Evolutionary conservation across 331 rosid genomes (phyloP).

Genomic region (Prunus yedoensis): DNA sequence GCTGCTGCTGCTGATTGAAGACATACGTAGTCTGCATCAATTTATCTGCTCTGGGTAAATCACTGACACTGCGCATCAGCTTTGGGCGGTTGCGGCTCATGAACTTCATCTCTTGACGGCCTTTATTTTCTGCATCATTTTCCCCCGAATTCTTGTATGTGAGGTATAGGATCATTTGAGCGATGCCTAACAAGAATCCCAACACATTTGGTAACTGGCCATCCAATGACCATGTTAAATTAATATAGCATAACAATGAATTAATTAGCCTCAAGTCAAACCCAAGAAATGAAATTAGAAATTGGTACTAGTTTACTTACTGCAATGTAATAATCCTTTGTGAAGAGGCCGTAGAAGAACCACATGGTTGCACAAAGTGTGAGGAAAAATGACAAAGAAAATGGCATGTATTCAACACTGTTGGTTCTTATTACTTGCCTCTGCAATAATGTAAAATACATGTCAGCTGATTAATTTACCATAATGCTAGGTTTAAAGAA

Average conservation of each 20-base stretch:
- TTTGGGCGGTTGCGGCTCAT: background rate
- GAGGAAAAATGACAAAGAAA: constrained; percentile 54
- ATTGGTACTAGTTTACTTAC: constrained; percentile 32
- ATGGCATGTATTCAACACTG: constrained; percentile 75
- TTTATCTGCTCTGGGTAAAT: background rate
- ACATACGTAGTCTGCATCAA: background rate
- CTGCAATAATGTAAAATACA: constrained; percentile 37
- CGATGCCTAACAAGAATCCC: constrained; percentile 51
- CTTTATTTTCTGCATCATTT: background rate
- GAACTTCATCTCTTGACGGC: background rate
- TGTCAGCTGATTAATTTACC: background rate
- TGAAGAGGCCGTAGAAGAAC: constrained; percentile 69
- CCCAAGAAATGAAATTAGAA: background rate
- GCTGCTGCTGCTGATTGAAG: background rate
- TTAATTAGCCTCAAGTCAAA: background rate
- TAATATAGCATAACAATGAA: too few species aligned
- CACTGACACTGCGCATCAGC: background rate
- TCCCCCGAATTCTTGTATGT: constrained; percentile 38
- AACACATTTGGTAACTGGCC: constrained; percentile 57
- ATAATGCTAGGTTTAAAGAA: background rate
- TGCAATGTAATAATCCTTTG: constrained; percentile 54
- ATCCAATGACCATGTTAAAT: too few species aligned
- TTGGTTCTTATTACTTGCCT: constrained; percentile 56
- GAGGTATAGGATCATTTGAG: constrained; percentile 51
- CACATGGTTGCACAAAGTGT: constrained; percentile 56